Conservation (phyloP, 2,329 filamentous ascomycete genomes). For the Colletotrichum sp. region DNA sequence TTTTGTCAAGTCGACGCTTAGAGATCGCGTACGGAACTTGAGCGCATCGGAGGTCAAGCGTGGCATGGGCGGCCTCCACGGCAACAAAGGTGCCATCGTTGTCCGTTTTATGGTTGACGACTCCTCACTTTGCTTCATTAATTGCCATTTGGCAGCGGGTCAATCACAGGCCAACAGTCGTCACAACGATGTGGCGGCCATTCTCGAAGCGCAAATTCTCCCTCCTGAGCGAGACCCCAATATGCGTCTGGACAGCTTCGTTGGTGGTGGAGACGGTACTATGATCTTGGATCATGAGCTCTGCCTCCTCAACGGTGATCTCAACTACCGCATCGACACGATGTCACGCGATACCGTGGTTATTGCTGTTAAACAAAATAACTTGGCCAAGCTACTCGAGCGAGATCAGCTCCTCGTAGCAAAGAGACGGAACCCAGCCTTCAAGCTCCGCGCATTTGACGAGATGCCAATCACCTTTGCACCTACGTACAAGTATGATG, state of each 20-base stretch:
- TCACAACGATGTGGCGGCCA: constrained; percentile 90
- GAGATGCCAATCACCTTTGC: constrained; percentile 91
- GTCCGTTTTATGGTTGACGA: constrained; percentile 95
- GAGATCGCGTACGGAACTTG: constrained; percentile 78
- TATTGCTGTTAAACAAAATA: constrained; percentile 79
- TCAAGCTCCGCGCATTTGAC: constrained; percentile 87
- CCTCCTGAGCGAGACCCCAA: constrained; percentile 72
- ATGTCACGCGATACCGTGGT: constrained; percentile 95
- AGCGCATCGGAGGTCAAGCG: constrained; percentile 87
- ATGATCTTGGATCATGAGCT: constrained; percentile 98
- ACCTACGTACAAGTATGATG: constrained; percentile 98
- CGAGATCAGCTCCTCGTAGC: constrained; percentile 92
- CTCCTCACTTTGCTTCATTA: constrained; percentile 93
- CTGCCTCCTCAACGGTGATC: constrained; percentile 93
- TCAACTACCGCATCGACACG: constrained; percentile 98
- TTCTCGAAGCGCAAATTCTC: constrained; percentile 81
- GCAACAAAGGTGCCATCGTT: constrained; percentile 94
- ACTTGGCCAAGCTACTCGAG: constrained; percentile 85
- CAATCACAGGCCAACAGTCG: constrained; percentile 89
- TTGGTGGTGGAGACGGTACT: constrained; percentile 90
- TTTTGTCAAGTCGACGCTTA: constrained; percentile 84
- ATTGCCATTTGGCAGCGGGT: constrained; percentile 95
- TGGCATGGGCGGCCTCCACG: constrained; percentile 92
- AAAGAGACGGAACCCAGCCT: constrained; percentile 85
- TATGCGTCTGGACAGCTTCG: constrained; percentile 77